Evolutionary conservation across 2,329 filamentous ascomycete genomes (phyloP).

Genomic region (Pyrenophora tritici-repentis): DNA sequence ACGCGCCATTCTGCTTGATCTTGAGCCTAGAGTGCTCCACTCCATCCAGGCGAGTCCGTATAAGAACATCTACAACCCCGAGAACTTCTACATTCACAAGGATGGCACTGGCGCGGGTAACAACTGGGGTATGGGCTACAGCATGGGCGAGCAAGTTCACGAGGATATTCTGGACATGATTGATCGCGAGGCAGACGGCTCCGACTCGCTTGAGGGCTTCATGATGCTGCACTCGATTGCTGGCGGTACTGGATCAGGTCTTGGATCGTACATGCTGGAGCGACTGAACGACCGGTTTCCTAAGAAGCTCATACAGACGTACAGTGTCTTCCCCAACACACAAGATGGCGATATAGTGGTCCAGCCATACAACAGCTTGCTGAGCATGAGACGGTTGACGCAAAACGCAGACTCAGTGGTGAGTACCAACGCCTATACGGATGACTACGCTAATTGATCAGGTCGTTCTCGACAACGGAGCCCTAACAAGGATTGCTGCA

Average conservation of each 20-base stretch:
- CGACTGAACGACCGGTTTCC: conserved; percentile 96
- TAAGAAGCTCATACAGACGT: conserved; percentile 98
- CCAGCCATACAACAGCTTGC: conserved; percentile 95
- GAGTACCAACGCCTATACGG: conserved; percentile 30
- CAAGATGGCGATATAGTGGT: conserved; percentile 92
- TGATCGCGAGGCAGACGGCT: conserved; percentile 95
- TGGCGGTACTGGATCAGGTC: conserved; percentile 92
- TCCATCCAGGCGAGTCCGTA: conserved; percentile 91
- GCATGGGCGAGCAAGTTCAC: conserved; percentile 86
- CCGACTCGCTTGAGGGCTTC: conserved; percentile 96
- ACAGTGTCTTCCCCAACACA: conserved; percentile 96
- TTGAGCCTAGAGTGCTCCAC: conserved; percentile 92
- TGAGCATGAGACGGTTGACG: conserved; percentile 87
- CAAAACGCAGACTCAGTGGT: conserved; percentile 97
- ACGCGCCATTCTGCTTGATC: conserved; percentile 89
- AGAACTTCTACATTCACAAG: conserved; percentile 97
- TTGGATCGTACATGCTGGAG: conserved; percentile 93
- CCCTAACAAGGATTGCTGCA: conserved; percentile 88
- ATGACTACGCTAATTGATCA: conserved; percentile 36
- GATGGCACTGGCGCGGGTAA: conserved; percentile 93
- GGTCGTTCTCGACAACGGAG: conserved; percentile 93
- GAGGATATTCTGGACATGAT: conserved; percentile 99
- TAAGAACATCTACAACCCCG: conserved; percentile 98
- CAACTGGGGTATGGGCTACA: conserved; percentile 97
- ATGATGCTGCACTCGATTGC: conserved; percentile 99